phyloP scores from a whole-genome alignment of 208 protist genomes.

The Phytomonas francai region DNA sequence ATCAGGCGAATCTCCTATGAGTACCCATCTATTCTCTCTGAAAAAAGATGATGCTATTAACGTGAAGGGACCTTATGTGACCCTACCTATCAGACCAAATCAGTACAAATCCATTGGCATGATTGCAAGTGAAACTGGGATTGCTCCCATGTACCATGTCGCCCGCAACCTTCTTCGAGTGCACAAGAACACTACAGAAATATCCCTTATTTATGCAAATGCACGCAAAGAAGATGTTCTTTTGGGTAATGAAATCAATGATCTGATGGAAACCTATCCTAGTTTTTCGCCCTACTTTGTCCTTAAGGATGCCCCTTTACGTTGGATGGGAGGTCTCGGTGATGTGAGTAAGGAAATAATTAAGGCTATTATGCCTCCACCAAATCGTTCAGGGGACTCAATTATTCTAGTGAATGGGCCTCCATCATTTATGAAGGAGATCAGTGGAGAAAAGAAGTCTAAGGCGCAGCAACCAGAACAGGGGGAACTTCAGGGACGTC shows the following conservation, averaged over 20 bases:
- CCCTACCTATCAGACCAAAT: slow-evolving; percentile 81
- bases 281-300: slow-evolving; percentile 91
- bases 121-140: slow-evolving; percentile 91
- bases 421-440: slow-evolving; percentile 78
- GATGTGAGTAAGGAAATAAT: slow-evolving; percentile 87
- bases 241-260: slow-evolving; percentile 88
- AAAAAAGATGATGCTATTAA: slow-evolving; percentile 89
- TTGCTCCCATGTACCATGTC: slow-evolving; percentile 92
- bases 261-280: slow-evolving; percentile 80
- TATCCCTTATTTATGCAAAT: slow-evolving; percentile 89
- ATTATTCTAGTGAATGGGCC: slow-evolving; percentile 86
- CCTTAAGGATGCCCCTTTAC: slow-evolving; percentile 76
- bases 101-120: slow-evolving; percentile 90
- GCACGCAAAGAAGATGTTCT: slow-evolving; percentile 90
- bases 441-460: slow-evolving; percentile 88
- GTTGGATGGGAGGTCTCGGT: slow-evolving; percentile 89
- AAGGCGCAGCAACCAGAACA: slow-evolving; percentile 60
- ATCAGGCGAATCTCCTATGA: slow-evolving; percentile 88
- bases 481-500: slow-evolving; percentile 71
- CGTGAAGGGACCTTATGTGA: slow-evolving; percentile 87
- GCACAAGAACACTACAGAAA: slow-evolving; percentile 80
- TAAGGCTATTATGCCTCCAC: slow-evolving; percentile 76
- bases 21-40: slow-evolving; percentile 82
- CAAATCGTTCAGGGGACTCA: slow-evolving; percentile 69
- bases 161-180: slow-evolving; percentile 64